Evolutionary conservation across 495 filamentous ascomycete genomes (phyloP), one percentile per base, ranked within the genome.

Genomic region (Aspergillus ostianus): DNA sequence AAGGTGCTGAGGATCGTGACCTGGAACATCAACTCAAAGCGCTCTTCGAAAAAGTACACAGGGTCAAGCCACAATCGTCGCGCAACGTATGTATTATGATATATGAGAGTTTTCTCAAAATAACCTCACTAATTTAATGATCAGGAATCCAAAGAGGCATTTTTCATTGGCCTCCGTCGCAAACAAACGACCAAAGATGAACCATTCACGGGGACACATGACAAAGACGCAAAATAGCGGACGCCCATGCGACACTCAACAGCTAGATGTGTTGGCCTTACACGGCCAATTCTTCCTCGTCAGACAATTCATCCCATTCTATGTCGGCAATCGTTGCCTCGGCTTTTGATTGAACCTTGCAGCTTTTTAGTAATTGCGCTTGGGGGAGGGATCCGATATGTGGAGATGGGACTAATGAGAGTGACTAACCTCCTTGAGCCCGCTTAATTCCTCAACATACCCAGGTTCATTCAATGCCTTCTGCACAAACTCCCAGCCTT

Each of bases 141-240:
- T 26, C 65, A 98, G 94, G 93, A 96, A 80, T 97, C 93, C 3
- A 89, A 84, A 70, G 94, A 98, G 73, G 78, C 83, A 2, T 98
- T 87, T 66, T 96, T 97, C 64, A 86, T 98, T 41, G 91, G 87
- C 6, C 65, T 94, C 55, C 72, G 77, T 50, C 83, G 89, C 56
- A 76, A 68, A 15, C 46, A 45, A 62, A 51, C 47, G 51, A 55
- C 32, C 29, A 30, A 52, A 49, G 36, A 1, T 23, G 60, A 21
- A 36, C 44, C n/a, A 18, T n/a, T 20, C 20, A 18, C 44, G 32
- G 59, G 23, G 12, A 44, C n/a, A 21, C 48, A 36, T 5, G 21
- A 49, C 21, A 12, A 27, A 12, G 7, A 15, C 10, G 5, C 26
- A 29, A 26, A 21, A 26, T 19, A 15, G 47, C 17, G 15, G 47